A percentile compares a stretch with the other conserved stretches of the same genome.
phyloP scores from a whole-genome alignment of 2,329 filamentous ascomycete species.

The Esteya vermicola region DNA sequence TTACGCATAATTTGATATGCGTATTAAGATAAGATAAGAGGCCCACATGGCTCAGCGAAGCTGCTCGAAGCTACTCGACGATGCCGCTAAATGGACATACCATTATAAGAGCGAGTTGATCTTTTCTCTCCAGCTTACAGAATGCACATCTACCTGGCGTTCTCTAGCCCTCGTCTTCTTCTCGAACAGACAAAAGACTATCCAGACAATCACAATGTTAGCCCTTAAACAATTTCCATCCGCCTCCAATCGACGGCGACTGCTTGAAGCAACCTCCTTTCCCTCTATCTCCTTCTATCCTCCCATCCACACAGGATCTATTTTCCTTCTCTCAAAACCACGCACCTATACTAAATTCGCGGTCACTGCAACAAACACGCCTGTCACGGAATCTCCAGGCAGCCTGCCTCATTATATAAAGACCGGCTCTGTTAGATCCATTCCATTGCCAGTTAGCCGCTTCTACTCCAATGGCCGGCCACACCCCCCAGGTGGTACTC shows the following conservation, averaged over 20 bases:
- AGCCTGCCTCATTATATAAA: background rate
- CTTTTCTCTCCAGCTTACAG: too few relatives aligned
- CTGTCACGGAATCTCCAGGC: too few relatives aligned
- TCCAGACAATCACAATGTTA: constrained; percentile 20
- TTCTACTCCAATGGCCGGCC: constrained; percentile 58
- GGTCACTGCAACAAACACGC: background rate
- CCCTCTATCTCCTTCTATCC: too few relatives aligned
- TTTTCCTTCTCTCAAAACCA: constrained; percentile 2
- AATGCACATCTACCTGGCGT: too few relatives aligned
- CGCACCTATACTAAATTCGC: background rate
- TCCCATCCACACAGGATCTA: too few relatives aligned
- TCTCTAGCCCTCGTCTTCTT: too few relatives aligned
- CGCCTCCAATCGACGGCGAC: constrained; percentile 11
- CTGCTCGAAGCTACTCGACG: constrained; percentile 8
- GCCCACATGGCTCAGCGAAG: constrained; percentile 8
- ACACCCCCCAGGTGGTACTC: constrained; percentile 80
- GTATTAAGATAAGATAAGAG: constrained; percentile 3
- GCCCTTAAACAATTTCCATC: constrained; percentile 23
- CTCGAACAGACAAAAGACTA: background rate
- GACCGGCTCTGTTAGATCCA: constrained; percentile 6
- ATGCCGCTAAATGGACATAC: background rate
- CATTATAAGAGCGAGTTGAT: background rate
- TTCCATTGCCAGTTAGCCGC: constrained; percentile 29
- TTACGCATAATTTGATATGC: background rate
- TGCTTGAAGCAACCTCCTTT: constrained; percentile 6